Base-by-base conservation (phyloP, 495 filamentous ascomycete species). In the Lasiosphaeriaceae sp. region DNA sequence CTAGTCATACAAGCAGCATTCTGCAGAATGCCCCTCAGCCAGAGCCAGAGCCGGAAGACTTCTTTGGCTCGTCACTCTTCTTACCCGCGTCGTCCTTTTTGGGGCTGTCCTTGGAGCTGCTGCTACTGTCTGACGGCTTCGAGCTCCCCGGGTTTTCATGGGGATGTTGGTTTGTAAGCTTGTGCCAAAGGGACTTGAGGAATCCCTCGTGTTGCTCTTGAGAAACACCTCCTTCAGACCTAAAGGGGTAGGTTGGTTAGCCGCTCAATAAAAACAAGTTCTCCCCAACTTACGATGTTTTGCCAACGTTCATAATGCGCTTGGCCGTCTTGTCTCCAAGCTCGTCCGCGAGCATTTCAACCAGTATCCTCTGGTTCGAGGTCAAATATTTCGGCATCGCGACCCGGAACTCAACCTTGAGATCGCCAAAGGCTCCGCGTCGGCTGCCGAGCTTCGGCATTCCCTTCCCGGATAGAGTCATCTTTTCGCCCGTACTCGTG, bases 301-400 rank as follows among this genome's bases (percentile, higher is more conserved):
- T 43, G 39, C 39, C 39, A 7, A 54, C 20, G 19, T 73, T 90
- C 92, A 97, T 97, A 43, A 94, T 83, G 44, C 95, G 82, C 69
- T 87, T 91, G n/a, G 94, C 94, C 17, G 83, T 89, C 72, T 90
- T 88, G 68, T 98, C 94, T 12, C 82, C 83, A 79, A 97, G 83
- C 76, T 98, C 94, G 63, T 98, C 92, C 26, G 94, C 94, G 45
- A 98, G 81, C 78, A 97, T 90, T 73, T 98, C 94, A 56, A 97
- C 68, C 29, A 98, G 87, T 0, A 87, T 91, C 35, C 95, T 82
- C 75, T 97, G 93, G 71, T 94, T 96, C 20, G 83, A 76, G 21
- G 83, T 90, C 63, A 98, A 77, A 64, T 91, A 95, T 72, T 95
- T 97, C 12, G 94, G 94, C 90, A 97, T 96, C 26, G 82, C 70